A percentile compares a stretch with the other conserved stretches of the same genome.
Conservation (phyloP, 202 grass and related monocot species). For the Eragrostis tef region DNA sequence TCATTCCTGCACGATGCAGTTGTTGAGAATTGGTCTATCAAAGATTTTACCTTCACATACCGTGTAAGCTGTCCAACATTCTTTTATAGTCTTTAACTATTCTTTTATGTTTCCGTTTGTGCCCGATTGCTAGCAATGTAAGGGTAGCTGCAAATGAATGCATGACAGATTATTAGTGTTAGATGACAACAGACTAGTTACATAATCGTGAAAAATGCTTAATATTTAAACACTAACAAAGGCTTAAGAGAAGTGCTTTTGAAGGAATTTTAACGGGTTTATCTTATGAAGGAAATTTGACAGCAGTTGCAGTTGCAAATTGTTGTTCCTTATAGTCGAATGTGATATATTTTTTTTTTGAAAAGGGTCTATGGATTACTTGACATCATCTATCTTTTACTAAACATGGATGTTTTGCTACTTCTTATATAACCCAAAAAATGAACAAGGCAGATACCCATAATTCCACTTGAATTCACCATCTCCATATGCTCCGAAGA, state of each 20-base stretch:
- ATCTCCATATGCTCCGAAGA: conserved; percentile 80
- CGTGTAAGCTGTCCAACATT: conserved; percentile 62
- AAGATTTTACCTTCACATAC: conserved; percentile 83
- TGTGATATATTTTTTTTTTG: neutral
- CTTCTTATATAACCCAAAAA: neutral
- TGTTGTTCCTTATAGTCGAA: neutral
- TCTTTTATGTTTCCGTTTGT: conserved; percentile 43
- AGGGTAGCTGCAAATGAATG: conserved; percentile 65
- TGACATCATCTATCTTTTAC: neutral
- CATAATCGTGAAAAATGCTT: neutral
- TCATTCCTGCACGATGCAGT: conserved; percentile 73
- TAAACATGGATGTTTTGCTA: neutral
- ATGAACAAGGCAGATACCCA: conserved; percentile 53
- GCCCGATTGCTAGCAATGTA: conserved; percentile 53
- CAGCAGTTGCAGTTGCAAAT: neutral
- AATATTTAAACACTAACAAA: neutral
- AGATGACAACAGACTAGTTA: neutral
- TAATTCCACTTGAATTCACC: conserved; percentile 93
- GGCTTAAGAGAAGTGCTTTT: neutral
- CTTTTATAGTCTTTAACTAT: conserved; percentile 28
- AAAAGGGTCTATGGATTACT: neutral
- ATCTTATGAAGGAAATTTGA: neutral
- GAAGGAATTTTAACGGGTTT: neutral
- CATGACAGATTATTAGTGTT: neutral
- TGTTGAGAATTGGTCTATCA: conserved; percentile 85